Conservation (phyloP, 1,284 basidiomycete species). For the Ceratobasidium sp. region DNA sequence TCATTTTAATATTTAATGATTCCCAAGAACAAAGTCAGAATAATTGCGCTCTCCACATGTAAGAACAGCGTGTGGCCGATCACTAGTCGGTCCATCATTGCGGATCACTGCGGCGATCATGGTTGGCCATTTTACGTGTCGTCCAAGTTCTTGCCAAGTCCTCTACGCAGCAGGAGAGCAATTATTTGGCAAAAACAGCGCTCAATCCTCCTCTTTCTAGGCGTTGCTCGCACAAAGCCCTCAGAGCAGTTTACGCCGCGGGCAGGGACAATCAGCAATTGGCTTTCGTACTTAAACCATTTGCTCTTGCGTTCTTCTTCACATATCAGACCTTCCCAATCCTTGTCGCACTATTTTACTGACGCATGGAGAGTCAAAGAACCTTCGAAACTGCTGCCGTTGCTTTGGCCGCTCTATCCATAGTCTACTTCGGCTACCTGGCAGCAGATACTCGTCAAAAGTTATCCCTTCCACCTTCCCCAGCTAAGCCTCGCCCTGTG, state of each 20-base stretch:
- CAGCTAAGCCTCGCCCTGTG: neutral
- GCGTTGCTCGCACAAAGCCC: neutral
- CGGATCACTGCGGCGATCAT: neutral
- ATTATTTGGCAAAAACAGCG: no score
- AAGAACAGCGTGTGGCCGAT: neutral
- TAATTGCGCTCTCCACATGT: neutral
- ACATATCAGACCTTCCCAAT: no score
- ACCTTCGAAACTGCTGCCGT: neutral
- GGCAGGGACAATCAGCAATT: neutral
- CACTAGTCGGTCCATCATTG: neutral
- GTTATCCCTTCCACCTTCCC: neutral
- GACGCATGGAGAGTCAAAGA: neutral
- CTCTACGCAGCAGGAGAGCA: neutral
- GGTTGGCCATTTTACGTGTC: neutral
- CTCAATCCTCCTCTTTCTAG: no score
- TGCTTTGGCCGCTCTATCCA: neutral
- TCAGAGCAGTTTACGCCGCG: neutral
- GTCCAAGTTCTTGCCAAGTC: neutral
- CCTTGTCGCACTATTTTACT: no score
- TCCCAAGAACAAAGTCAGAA: no score
- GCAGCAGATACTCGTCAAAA: neutral
- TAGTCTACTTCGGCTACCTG: neutral
- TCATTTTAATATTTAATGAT: no score
- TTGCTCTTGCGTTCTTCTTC: neutral
- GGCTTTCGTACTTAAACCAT: neutral